Percentiles rank a stretch among this genome's conserved stretches.
Evolutionary conservation across 306 rosid genomes (phyloP).

Genomic region (Corylus americana): DNA sequence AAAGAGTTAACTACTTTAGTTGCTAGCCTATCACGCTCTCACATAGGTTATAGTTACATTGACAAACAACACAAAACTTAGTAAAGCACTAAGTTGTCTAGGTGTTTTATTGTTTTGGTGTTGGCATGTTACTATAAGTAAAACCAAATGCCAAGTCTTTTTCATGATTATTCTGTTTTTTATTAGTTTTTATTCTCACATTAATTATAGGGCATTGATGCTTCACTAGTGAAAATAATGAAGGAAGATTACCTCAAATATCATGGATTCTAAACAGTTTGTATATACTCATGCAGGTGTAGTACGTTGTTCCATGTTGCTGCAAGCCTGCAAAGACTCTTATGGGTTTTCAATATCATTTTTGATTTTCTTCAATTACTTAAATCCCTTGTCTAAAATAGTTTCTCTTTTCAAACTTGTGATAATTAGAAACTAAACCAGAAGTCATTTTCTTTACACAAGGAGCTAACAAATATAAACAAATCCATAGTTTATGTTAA

Average conservation of each 20-base stretch:
- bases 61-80: too few species aligned
- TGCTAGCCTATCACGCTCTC: too few species aligned
- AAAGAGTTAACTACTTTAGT: too few species aligned
- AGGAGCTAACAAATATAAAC: slow-evolving; percentile 33
- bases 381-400: slow-evolving; percentile 37
- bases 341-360: slow-evolving; percentile 20
- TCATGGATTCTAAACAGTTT: neutral
- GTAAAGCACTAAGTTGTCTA: too few species aligned
- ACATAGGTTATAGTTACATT: too few species aligned
- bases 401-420: slow-evolving; percentile 53
- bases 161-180: too few species aligned
- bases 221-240: neutral
- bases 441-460: slow-evolving; percentile 39
- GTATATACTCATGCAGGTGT: slow-evolving; percentile 1
- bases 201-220: neutral
- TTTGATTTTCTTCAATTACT: slow-evolving; percentile 21
- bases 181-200: neutral
- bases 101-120: too few species aligned
- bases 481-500: slow-evolving; percentile 24
- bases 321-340: neutral
- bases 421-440: slow-evolving; percentile 30
- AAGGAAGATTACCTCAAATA: neutral
- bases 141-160: too few species aligned
- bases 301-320: slow-evolving; percentile 1
- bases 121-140: too few species aligned